Conservation (phyloP, 1,284 basidiomycete species). For the Ceratobasidium sp. region DNA sequence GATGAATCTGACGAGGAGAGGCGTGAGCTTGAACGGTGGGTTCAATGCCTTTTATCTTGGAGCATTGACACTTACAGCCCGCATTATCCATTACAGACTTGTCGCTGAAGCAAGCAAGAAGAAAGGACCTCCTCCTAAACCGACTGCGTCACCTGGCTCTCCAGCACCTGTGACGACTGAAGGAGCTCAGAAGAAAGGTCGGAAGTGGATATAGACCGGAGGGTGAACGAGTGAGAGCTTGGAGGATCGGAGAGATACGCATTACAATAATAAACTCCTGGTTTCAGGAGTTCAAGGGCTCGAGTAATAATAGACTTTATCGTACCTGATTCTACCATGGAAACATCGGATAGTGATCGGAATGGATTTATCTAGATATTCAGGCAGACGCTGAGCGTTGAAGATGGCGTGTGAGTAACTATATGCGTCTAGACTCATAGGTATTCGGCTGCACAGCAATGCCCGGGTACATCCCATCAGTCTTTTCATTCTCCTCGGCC, state of each 20-base stretch:
- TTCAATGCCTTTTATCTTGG: neutral
- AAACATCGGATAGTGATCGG: too few species aligned
- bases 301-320: conserved; percentile 15
- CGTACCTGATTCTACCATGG: too few species aligned
- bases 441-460: neutral
- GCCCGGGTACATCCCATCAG: neutral
- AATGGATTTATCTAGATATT: too few species aligned
- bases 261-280: too few species aligned
- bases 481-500: too few species aligned
- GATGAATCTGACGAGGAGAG: conserved; percentile 93
- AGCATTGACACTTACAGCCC: neutral
- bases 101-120: conserved; percentile 58
- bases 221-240: neutral
- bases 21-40: conserved; percentile 85
- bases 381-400: too few species aligned
- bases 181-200: conserved; percentile 19
- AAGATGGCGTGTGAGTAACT: too few species aligned
- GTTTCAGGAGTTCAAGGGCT: neutral
- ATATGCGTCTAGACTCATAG: too few species aligned
- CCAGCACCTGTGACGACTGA: neutral
- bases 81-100: conserved; percentile 48
- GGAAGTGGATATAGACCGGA: conserved; percentile 28
- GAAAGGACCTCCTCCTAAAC: conserved; percentile 48
- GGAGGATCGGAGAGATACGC: too few species aligned
- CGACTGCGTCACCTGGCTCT: conserved; percentile 2